A percentile compares a stretch with the other conserved stretches of the same genome.
Evolutionary conservation across 306 rosid genomes (phyloP).

Genomic region (Citrullus amarus): DNA sequence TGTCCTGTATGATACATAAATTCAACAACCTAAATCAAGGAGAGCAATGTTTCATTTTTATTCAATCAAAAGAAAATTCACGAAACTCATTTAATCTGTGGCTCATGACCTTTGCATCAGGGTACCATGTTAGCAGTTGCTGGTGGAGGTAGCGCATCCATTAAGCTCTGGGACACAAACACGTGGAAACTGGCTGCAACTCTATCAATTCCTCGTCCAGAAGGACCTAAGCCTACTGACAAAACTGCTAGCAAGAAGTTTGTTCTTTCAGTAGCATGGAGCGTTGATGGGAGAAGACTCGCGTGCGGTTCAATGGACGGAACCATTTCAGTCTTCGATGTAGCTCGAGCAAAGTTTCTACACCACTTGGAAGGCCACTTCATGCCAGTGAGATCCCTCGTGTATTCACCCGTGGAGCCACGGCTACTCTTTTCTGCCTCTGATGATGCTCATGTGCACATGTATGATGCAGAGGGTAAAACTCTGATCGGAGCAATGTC

Average conservation of each 20-base stretch:
- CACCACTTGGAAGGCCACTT: constrained; percentile 94
- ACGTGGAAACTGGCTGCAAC: constrained; percentile 69
- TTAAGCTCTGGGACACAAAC: constrained; percentile 89
- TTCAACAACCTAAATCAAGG: neutral
- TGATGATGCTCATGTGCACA: constrained; percentile 77
- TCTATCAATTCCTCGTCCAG: constrained; percentile 79
- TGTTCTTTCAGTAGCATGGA: constrained; percentile 93
- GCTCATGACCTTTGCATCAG: constrained; percentile 19
- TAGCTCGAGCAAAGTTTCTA: constrained; percentile 57
- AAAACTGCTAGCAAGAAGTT: constrained; percentile 87
- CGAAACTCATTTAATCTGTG: neutral
- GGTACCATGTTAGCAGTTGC: constrained; percentile 94
- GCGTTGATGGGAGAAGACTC: constrained; percentile 70
- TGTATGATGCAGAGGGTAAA: constrained; percentile 91
- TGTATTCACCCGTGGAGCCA: constrained; percentile 75
- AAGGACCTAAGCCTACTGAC: constrained; percentile 72
- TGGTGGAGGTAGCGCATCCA: constrained; percentile 93
- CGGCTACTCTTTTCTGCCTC: constrained; percentile 81
- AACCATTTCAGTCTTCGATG: constrained; percentile 79
- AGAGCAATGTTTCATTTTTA: neutral
- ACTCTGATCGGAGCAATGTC: constrained; percentile 74
- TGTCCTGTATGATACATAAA: neutral
- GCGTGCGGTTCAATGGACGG: constrained; percentile 99
- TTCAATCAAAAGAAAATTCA: neutral
- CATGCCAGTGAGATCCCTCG: constrained; percentile 92